Evolutionary conservation across 257 asterid genomes (phyloP), one percentile per base, ranked within the genome.

Genomic region (Nicotiana otophora): DNA sequence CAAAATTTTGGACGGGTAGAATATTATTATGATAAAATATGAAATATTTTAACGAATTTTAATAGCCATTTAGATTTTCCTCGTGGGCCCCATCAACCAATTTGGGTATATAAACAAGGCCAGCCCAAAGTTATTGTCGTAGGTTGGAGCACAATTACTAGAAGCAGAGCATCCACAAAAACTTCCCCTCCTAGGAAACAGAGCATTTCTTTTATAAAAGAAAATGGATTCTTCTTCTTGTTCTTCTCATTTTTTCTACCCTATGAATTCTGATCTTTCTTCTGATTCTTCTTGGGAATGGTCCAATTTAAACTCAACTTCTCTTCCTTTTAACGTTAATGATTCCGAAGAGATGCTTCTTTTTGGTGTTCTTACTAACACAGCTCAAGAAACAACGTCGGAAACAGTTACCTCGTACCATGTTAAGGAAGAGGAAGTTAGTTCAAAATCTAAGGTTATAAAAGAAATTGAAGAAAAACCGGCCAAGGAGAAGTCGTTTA

Each of bases 291-390:
- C 84, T 10, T 83, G 74, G 48, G 78, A 84, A 19, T 20, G 48
- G 77, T 78, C 78, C 10, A 77, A 46, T 20, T 81, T 70, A 57
- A 68, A 65, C 28, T 46, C 57, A 10, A 77, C 79, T 57, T 83
- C 85, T 46, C 89, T 89, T 1, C 92, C 92, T 51, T 89, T 89
- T 58, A 83, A 89, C 70, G 88, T 86, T 16, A 85, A 89, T 39
- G 92, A 89, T 65, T 88, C 92, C 16, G 88, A 89, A 76, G 91
- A 89, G 77, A 89, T 89, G 92, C 82, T 89, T 33, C 92, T 89
- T 17, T 88, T 78, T 42, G 90, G 91, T 7, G 83, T 89, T 7
- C 51, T 89, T 17, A 74, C 89, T 11, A 80, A 88, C 63, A 87
- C 90, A 1, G 83, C 83, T 12, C 87, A 85, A 20, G 89, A 87